These are phyloP conservation scores for Trichoderma afroharzianum DNA, from an alignment of 2,329 filamentous ascomycete genomes.

Conservation along the genomic window DNA sequence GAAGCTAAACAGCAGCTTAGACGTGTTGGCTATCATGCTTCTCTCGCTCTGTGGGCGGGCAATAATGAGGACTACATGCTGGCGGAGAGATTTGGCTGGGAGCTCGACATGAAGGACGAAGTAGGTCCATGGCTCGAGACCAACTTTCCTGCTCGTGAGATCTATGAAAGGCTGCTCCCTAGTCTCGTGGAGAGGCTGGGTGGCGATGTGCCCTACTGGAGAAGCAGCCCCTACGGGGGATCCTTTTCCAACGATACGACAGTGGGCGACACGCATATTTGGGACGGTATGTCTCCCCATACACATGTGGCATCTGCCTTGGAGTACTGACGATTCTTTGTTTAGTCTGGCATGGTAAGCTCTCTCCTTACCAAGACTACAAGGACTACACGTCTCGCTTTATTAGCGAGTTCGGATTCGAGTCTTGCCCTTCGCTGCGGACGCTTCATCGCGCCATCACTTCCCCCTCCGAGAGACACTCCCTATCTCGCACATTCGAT, in stretches of 20 bases:
- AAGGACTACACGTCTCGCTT: not conserved
- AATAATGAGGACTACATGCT: slow-evolving; percentile 62
- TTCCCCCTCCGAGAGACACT: not conserved
- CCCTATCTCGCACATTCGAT: not conserved
- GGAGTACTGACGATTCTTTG: not conserved
- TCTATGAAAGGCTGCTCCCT: slow-evolving; percentile 70
- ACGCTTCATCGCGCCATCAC: not conserved
- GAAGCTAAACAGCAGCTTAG: slow-evolving; percentile 61
- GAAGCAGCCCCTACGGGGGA: not conserved
- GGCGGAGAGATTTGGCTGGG: slow-evolving; percentile 57
- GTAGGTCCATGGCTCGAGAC: slow-evolving; percentile 69
- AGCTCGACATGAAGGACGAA: slow-evolving; percentile 63
- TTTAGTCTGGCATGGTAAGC: not conserved
- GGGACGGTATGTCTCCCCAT: not conserved
- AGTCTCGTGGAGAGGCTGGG: slow-evolving; percentile 58
- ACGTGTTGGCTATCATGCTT: slow-evolving; percentile 55
- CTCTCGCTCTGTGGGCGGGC: slow-evolving; percentile 69
- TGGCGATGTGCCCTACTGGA: slow-evolving; percentile 56
- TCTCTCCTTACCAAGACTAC: slow-evolving; percentile 6
- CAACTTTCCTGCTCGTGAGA: slow-evolving; percentile 71
- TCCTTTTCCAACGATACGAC: not conserved
- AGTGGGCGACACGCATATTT: not conserved
- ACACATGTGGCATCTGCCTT: not conserved
- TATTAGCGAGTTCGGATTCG: not conserved
- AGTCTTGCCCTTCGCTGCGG: not conserved